These are phyloP conservation scores for Trametes elegans DNA, from an alignment of 768 basidiomycete species.

Conservation along the genomic window DNA sequence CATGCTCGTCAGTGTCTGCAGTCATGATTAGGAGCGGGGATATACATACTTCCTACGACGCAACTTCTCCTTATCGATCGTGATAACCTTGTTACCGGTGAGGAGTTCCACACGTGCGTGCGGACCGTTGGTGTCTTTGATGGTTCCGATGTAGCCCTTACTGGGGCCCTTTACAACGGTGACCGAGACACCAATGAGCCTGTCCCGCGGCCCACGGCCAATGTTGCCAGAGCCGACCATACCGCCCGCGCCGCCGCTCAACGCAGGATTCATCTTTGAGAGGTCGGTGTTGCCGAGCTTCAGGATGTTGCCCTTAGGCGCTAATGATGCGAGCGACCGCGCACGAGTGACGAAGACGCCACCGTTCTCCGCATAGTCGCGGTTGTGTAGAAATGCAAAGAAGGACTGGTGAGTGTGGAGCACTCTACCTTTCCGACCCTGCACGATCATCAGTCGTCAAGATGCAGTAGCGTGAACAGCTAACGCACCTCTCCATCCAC, in stretches of 20 bases:
- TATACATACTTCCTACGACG: slow-evolving; percentile 66
- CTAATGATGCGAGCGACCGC: slow-evolving; percentile 76
- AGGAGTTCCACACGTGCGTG: slow-evolving; percentile 87
- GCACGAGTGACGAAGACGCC: slow-evolving; percentile 94
- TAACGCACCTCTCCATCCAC: slow-evolving; percentile 75
- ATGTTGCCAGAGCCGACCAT: slow-evolving; percentile 80
- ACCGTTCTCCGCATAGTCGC: slow-evolving; percentile 85
- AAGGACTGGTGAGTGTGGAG: slow-evolving; percentile 93
- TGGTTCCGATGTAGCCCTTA: slow-evolving; percentile 88
- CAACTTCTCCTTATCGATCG: slow-evolving; percentile 79
- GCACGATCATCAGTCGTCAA: slow-evolving; percentile 1
- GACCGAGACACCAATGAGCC: slow-evolving; percentile 77
- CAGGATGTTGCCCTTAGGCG: slow-evolving; percentile 77
- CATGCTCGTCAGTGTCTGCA: neutral
- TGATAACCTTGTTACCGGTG: slow-evolving; percentile 86
- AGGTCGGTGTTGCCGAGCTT: slow-evolving; percentile 69
- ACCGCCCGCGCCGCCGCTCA: slow-evolving; percentile 63
- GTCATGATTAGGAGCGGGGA: too few species aligned
- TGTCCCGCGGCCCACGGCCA: slow-evolving; percentile 77
- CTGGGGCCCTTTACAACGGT: slow-evolving; percentile 81
- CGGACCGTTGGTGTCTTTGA: slow-evolving; percentile 92
- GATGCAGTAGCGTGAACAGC: neutral
- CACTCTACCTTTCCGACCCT: slow-evolving; percentile 86
- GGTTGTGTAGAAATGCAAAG: slow-evolving; percentile 92
- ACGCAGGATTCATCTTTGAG: slow-evolving; percentile 88